Evolutionary conservation across 768 basidiomycete species (phyloP).

Genomic region (Cyclocybe cylindracea): DNA sequence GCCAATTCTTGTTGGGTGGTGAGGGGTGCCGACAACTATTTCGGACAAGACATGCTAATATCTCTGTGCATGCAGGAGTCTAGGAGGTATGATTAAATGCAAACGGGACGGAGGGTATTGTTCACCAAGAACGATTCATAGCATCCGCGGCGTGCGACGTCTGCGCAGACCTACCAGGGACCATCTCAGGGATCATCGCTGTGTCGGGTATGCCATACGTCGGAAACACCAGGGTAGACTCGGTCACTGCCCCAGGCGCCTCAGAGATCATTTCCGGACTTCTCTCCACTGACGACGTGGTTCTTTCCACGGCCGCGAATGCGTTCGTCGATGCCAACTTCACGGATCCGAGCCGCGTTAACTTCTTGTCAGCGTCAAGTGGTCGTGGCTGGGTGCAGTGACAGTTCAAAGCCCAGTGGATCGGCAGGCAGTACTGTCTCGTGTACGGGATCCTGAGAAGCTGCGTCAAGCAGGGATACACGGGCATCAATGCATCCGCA

Average conservation of each 20-base stretch:
- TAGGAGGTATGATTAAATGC: conserved; percentile 22
- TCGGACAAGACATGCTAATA: neutral
- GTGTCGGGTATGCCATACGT: conserved; percentile 26
- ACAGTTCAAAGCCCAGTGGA: conserved; percentile 18
- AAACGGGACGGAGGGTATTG: neutral
- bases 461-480: conserved; percentile 28
- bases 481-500: conserved; percentile 21
- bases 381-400: conserved; percentile 23
- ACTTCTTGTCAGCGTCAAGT: conserved; percentile 23
- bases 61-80: conserved; percentile 25
- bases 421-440: conserved; percentile 17
- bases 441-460: conserved; percentile 24
- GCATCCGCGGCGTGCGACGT: conserved; percentile 30
- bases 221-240: conserved; percentile 15
- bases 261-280: conserved; percentile 20
- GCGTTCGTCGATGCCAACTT: conserved; percentile 29
- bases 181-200: conserved; percentile 30
- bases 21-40: neutral
- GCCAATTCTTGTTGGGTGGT: conserved; percentile 34
- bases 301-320: conserved; percentile 17
- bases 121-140: conserved; percentile 4
- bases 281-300: conserved; percentile 19
- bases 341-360: conserved; percentile 23
- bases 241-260: conserved; percentile 21
- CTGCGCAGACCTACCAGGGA: conserved; percentile 20